These are phyloP conservation scores for Eremothecium cymbalariae DNA, from an alignment of 1,139 yeast species.

Conservation along the genomic window DNA sequence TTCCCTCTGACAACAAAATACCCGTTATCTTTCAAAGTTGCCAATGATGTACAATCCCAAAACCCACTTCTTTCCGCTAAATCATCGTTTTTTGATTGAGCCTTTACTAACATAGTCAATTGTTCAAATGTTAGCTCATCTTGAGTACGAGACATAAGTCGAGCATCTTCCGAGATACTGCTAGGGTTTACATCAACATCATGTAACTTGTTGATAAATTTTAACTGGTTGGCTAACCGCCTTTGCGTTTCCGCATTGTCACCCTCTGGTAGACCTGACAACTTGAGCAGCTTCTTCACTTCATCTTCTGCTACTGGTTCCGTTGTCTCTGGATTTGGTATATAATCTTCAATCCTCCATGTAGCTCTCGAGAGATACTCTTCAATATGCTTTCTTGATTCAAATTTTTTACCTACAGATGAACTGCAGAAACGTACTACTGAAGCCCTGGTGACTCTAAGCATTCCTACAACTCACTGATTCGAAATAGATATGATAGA, in stretches of 20 bases:
- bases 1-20: conserved; percentile 38
- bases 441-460: too few relatives aligned
- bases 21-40: conserved; percentile 29
- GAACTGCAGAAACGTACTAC: conserved; percentile 7
- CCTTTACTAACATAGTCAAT: conserved; percentile 21
- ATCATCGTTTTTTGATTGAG: conserved; percentile 16
- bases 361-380: conserved; percentile 17
- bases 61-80: conserved; percentile 35
- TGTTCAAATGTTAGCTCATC: conserved; percentile 27
- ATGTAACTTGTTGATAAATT: conserved; percentile 41
- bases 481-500: too few relatives aligned
- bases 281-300: conserved; percentile 31
- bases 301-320: conserved; percentile 13
- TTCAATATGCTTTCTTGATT: conserved; percentile 16
- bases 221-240: conserved; percentile 40
- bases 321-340: conserved; percentile 6
- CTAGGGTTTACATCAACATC: conserved; percentile 15
- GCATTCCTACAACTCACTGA: too few relatives aligned
- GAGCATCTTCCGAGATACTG: conserved; percentile 18
- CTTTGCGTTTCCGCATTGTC: conserved; percentile 29
- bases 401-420: conserved; percentile 16
- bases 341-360: conserved; percentile 25
- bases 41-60: conserved; percentile 35
- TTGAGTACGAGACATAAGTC: conserved; percentile 18
- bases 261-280: conserved; percentile 40